These are phyloP conservation scores for Cunninghamia lanceolata DNA, from an alignment of 75 land plant genomes.

Conservation along the genomic window DNA sequence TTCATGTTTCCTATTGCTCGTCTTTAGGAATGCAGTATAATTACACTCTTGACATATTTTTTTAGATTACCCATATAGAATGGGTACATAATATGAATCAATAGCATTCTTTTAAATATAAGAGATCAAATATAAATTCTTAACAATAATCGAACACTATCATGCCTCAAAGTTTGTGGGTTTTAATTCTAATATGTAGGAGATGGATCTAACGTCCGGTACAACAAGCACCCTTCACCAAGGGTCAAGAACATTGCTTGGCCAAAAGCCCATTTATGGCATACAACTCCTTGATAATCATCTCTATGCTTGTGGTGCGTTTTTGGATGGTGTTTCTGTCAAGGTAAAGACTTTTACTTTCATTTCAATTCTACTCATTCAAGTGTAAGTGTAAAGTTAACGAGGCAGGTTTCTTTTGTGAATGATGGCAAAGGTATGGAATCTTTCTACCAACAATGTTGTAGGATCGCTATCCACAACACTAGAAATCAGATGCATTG, in stretches of 20 bases:
- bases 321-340: constrained; percentile 52
- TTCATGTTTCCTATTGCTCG: neutral
- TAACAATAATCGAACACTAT: neutral
- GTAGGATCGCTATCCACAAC: constrained; percentile 37
- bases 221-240: constrained; percentile 32
- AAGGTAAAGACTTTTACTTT: constrained; percentile 26
- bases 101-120: neutral
- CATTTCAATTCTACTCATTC: neutral
- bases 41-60: too few species aligned
- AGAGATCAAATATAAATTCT: neutral
- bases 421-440: constrained; percentile 41
- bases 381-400: neutral
- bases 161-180: too few species aligned
- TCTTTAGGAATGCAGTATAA: neutral
- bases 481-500: constrained; percentile 37
- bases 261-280: constrained; percentile 50
- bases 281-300: constrained; percentile 30
- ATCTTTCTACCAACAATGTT: constrained; percentile 28
- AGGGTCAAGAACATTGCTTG: constrained; percentile 46
- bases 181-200: constrained; percentile 27
- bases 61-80: too few species aligned
- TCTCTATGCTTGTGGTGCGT: constrained; percentile 53
- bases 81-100: too few species aligned
- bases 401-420: neutral
- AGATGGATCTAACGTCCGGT: constrained; percentile 29